phyloP scores from a whole-genome alignment of 768 basidiomycete genomes.

The Suillus alpinus region DNA sequence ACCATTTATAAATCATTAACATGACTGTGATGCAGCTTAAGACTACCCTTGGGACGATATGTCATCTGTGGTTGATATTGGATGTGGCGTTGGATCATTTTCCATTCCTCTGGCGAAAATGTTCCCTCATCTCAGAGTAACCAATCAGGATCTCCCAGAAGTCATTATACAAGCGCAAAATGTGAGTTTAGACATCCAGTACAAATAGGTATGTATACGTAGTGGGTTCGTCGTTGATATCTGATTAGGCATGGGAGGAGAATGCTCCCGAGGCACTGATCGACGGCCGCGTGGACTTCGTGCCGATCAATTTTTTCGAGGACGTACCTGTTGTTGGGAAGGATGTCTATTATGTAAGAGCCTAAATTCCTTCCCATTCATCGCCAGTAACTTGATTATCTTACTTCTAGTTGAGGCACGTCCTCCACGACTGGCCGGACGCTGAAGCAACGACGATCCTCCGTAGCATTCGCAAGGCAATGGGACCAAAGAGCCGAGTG shows the following conservation, averaged over 20 bases:
- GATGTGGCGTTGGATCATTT: constrained; percentile 26
- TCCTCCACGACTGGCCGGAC: constrained; percentile 38
- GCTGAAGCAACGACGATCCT: constrained; percentile 30
- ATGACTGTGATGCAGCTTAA: constrained; percentile 1
- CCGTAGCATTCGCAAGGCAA: constrained; percentile 23
- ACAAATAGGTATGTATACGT: neutral
- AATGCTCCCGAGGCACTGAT: constrained; percentile 18
- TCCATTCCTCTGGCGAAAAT: constrained; percentile 25
- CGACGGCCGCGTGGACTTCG: constrained; percentile 12
- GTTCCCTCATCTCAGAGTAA: constrained; percentile 25
- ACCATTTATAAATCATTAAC: neutral
- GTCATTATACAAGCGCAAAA: constrained; percentile 21
- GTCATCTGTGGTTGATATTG: constrained; percentile 27
- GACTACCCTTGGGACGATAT: constrained; percentile 26
- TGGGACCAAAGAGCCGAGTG: constrained; percentile 28
- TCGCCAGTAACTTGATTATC: neutral
- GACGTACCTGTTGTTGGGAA: constrained; percentile 12
- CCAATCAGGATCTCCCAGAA: constrained; percentile 28
- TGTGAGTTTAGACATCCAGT: constrained; percentile 8
- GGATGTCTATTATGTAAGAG: constrained; percentile 24
- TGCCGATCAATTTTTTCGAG: constrained; percentile 23
- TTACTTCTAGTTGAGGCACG: constrained; percentile 21
- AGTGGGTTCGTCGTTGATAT: neutral
- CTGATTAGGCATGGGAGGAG: constrained; percentile 11
- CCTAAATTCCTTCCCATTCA: too few relatives aligned